A percentile compares a stretch with the other conserved stretches of the same genome.
phyloP scores from a whole-genome alignment of 2,329 filamentous ascomycete species.

The Beauveria pseudobassiana region DNA sequence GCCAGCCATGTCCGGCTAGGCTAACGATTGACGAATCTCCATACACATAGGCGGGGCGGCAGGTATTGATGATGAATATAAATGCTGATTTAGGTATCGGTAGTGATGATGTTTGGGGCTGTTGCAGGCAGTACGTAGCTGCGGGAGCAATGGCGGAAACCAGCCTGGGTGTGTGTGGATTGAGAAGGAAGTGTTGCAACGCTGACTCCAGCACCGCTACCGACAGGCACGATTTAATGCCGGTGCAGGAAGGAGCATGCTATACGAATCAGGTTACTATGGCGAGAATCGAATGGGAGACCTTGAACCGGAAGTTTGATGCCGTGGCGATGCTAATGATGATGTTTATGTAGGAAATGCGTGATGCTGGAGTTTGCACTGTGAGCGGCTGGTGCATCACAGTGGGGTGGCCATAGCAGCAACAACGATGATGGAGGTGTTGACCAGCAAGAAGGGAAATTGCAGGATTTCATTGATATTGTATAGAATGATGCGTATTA shows the following conservation, averaged over 20 bases:
- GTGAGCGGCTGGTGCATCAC: background rate
- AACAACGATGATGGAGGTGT: background rate
- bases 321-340: background rate
- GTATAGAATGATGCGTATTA: background rate
- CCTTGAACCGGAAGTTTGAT: background rate
- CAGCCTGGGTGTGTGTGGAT: background rate
- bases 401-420: background rate
- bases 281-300: background rate
- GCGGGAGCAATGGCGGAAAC: background rate
- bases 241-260: slow-evolving; percentile 2
- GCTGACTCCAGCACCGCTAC: background rate
- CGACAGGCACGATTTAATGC: background rate
- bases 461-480: background rate
- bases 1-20: slow-evolving; percentile 24
- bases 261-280: background rate
- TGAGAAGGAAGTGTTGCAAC: background rate
- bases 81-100: background rate
- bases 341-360: slow-evolving; percentile 1
- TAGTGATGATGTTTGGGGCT: background rate
- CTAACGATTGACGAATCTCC: background rate
- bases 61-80: background rate
- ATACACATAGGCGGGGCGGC: slow-evolving; percentile 4
- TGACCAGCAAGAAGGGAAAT: background rate
- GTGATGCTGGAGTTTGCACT: background rate
- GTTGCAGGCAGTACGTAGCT: background rate